Conservation (phyloP, 2,329 filamentous ascomycete species). For the Pseudogymnoascus sp. region DNA sequence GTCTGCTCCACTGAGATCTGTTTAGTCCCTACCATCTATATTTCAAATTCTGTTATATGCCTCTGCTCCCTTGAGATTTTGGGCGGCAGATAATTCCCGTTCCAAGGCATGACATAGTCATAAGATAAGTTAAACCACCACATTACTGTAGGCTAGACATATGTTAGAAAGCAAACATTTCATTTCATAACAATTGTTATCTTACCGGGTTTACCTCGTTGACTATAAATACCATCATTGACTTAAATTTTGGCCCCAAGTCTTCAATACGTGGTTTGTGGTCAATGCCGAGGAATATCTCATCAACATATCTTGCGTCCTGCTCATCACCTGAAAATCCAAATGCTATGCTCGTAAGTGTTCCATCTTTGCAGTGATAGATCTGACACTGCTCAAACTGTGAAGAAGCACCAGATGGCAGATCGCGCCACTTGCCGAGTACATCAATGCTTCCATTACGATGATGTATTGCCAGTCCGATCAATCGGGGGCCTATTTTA, state of each 20-base stretch:
- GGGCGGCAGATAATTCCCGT: background rate
- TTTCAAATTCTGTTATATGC: background rate
- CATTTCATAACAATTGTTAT: background rate
- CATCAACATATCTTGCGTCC: background rate
- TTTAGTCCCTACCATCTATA: background rate
- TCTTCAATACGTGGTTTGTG: background rate
- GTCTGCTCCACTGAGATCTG: background rate
- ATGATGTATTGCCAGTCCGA: constrained; percentile 4
- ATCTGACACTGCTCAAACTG: background rate
- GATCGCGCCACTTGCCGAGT: background rate
- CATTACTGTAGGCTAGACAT: background rate
- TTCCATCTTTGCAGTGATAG: background rate
- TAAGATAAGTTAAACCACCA: background rate
- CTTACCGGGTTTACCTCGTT: background rate
- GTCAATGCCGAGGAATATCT: background rate
- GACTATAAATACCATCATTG: background rate
- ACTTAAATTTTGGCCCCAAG: background rate
- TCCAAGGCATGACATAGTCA: background rate
- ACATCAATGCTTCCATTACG: constrained; percentile 8
- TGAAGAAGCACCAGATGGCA: background rate
- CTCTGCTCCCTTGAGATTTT: background rate
- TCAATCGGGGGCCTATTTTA: background rate
- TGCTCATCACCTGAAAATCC: background rate
- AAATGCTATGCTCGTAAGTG: constrained; percentile 8
- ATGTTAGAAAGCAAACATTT: background rate